phyloP scores from a whole-genome alignment of 345 rosid species.

The Citrus cavaleriei region DNA sequence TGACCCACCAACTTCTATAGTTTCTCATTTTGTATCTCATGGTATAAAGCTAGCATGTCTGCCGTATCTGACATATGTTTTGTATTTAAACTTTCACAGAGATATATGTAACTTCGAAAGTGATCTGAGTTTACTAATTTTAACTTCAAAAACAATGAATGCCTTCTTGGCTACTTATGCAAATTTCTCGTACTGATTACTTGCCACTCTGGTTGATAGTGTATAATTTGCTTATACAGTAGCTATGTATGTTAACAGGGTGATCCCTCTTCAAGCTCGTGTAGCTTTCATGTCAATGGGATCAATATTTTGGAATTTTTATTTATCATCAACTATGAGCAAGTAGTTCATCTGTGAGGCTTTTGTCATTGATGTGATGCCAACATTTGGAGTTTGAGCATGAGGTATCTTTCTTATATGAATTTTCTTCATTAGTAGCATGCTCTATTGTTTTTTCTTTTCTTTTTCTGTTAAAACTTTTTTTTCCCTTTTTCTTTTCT shows the following conservation, averaged over 20 bases:
- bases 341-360: slow-evolving; percentile 38
- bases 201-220: background rate
- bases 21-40: background rate
- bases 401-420: slow-evolving; percentile 6
- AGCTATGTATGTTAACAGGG: slow-evolving; percentile 44
- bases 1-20: background rate
- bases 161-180: background rate
- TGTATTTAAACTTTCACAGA: background rate
- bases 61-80: background rate
- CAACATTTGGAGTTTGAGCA: background rate
- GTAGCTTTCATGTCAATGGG: slow-evolving; percentile 94
- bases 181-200: background rate
- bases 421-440: background rate
- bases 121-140: background rate
- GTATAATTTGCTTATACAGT: background rate
- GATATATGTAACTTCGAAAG: background rate
- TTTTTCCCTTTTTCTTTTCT: background rate
- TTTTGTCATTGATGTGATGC: background rate
- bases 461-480: background rate
- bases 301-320: slow-evolving; percentile 95
- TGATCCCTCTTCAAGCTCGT: slow-evolving; percentile 89
- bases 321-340: slow-evolving; percentile 83
- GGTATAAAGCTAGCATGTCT: background rate
- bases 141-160: background rate
- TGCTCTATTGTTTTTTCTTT: background rate